Conservation (phyloP, 192 early-diverging fungal genomes). For the Gonapodya prolifera region DNA sequence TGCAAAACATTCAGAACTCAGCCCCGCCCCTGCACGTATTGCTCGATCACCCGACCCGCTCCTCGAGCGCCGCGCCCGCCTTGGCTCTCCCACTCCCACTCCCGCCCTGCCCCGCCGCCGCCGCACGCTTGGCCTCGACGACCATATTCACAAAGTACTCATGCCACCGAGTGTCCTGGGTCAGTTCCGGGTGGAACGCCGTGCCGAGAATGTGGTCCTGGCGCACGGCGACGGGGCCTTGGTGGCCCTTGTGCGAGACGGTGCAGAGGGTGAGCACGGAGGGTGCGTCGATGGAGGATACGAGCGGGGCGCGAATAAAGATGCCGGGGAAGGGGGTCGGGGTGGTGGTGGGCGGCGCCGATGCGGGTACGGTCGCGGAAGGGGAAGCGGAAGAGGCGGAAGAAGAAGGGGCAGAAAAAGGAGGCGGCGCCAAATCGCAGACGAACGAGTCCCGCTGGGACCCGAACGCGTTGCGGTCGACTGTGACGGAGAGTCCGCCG, state of each 20-base stretch:
- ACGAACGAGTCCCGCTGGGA: conserved; percentile 87
- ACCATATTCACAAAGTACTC: conserved; percentile 56
- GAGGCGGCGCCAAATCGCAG: conserved; percentile 45
- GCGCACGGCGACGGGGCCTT: conserved; percentile 76
- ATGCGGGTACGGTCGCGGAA: conserved; percentile 30
- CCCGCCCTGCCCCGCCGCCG: too few relatives aligned
- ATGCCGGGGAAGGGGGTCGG: conserved; percentile 45
- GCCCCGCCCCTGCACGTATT: too few relatives aligned
- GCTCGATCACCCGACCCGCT: too few relatives aligned
- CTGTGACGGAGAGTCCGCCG: conserved; percentile 67
- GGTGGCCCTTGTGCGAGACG: conserved; percentile 37
- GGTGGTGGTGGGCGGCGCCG: not conserved
- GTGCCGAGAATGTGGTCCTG: conserved; percentile 79
- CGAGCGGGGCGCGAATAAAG: conserved; percentile 93
- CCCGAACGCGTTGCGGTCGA: conserved; percentile 90
- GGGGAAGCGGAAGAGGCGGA: conserved; percentile 12
- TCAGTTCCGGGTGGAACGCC: conserved; percentile 95
- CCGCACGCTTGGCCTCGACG: not conserved
- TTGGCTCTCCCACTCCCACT: too few relatives aligned
- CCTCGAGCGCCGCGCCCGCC: too few relatives aligned
- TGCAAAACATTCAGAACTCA: too few relatives aligned
- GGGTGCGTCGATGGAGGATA: conserved; percentile 49
- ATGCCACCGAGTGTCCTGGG: conserved; percentile 77
- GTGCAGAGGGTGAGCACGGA: conserved; percentile 60
- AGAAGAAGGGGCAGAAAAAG: conserved; percentile 25